Evolutionary conservation across 805 yeast genomes (phyloP).

Genomic region (Zygosaccharomyces bisporus): DNA sequence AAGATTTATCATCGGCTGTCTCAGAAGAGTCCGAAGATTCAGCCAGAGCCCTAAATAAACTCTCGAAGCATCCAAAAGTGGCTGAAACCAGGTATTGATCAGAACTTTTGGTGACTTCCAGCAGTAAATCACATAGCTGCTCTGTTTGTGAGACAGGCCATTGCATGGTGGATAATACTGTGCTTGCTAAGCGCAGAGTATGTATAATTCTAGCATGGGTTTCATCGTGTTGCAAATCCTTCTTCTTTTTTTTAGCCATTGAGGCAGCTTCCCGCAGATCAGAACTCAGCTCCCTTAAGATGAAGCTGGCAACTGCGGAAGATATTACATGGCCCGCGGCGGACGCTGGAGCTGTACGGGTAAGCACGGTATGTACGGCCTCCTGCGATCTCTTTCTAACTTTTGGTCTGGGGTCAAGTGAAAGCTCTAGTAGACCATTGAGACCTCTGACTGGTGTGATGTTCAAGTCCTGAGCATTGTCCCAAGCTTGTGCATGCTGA

Average conservation of each 20-base stretch:
- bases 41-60: constrained; percentile 27
- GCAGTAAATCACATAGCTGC: constrained; percentile 66
- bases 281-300: constrained; percentile 52
- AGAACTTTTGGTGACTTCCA: constrained; percentile 72
- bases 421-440: constrained; percentile 69
- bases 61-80: constrained; percentile 69
- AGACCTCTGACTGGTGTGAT: constrained; percentile 75
- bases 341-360: constrained; percentile 70
- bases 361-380: constrained; percentile 63
- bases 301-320: constrained; percentile 61
- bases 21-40: constrained; percentile 44
- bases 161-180: constrained; percentile 67
- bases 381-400: constrained; percentile 94
- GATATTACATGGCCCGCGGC: constrained; percentile 75
- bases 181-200: constrained; percentile 66
- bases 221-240: constrained; percentile 42
- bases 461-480: constrained; percentile 44
- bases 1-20: constrained; percentile 60
- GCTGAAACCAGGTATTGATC: constrained; percentile 83
- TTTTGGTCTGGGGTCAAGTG: constrained; percentile 88
- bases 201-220: constrained; percentile 62
- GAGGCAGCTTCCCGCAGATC: constrained; percentile 41
- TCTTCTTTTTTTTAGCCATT: constrained; percentile 35
- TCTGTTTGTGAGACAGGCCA: constrained; percentile 78
- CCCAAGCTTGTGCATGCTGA: constrained; percentile 82